phyloP scores from a whole-genome alignment of 2,329 filamentous ascomycete species.

The Penicillium italicum region DNA sequence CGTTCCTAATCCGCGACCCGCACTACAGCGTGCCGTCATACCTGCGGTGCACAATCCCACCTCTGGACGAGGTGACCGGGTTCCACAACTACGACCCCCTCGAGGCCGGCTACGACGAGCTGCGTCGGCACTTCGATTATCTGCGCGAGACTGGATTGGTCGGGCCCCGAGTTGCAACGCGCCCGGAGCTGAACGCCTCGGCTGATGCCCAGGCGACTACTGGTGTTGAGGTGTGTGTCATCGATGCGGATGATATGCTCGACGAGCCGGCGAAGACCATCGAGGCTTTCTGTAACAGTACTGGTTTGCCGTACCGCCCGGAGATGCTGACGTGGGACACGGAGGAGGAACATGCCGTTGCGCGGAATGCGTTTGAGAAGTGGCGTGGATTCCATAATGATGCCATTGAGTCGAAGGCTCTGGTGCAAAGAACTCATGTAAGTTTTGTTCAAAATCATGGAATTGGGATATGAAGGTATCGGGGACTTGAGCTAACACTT shows the following conservation, averaged over 20 bases:
- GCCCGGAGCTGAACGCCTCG: conserved; percentile 23
- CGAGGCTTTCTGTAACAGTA: conserved; percentile 73
- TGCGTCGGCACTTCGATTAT: conserved; percentile 83
- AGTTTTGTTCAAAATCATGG: conserved; percentile 16
- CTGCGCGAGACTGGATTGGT: conserved; percentile 66
- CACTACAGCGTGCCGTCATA: conserved; percentile 86
- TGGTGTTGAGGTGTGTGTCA: conserved; percentile 67
- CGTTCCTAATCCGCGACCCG: conserved; percentile 96
- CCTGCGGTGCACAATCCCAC: conserved; percentile 89
- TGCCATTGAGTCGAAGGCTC: conserved; percentile 74
- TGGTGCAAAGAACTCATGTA: conserved; percentile 59
- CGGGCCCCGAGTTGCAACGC: conserved; percentile 60
- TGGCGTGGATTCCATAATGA: conserved; percentile 98
- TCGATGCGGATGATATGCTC: conserved; percentile 92
- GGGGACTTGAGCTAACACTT: conserved; percentile 3
- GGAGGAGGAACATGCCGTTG: conserved; percentile 65
- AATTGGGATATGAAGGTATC: neutral
- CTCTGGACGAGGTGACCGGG: conserved; percentile 74
- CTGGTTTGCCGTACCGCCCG: conserved; percentile 70
- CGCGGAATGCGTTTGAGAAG: conserved; percentile 80
- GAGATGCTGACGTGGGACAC: conserved; percentile 83
- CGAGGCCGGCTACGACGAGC: conserved; percentile 87
- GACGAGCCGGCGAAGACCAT: conserved; percentile 76
- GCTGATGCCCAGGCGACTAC: conserved; percentile 19
- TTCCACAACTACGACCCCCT: conserved; percentile 82